Base-by-base conservation (phyloP, 306 rosid genomes). In the Pyrus betulifolia region DNA sequence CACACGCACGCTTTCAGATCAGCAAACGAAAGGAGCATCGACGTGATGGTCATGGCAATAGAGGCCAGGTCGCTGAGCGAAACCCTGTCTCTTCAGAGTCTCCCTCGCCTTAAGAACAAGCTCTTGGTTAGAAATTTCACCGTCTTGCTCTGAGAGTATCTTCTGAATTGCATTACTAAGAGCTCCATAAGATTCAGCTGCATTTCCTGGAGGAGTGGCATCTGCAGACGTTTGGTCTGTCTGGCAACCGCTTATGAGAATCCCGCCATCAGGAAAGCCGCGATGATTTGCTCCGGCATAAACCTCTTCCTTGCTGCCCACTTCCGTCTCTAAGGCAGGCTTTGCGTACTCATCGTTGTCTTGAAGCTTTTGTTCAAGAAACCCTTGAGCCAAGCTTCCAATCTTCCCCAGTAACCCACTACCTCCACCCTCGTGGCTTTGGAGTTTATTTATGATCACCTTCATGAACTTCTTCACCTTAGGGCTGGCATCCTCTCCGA, bases 391-490 rank as follows among this genome's bases (percentile, higher is more conserved):
- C 62, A 95, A 88, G 82, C 89, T 57, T 33, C 91, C 93, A 12
- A 95, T 90, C 93, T 90, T 72, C 66, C 86, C 93, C 40, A 83
- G 23, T 2, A 89, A 57, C 4, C 90, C 89, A 67, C 91, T 30
- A 8, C 81, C 83, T 22, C 66, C 86, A 19, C 78, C 87, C 17
- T 85, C 74, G 0, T 83, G 81, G 58, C 83, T 87, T 22, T 74
- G 59, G 60, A 91, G 85, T 75, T 91, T 89, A 80, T 66, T 30
- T 55, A 87, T 49, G 58, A 88, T 55, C 55, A 84, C 71, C 82
- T 91, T 87, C 90, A 85, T 81, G 86, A 91, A 91, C 73, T 84
- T 88, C 85, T 91, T 91, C 76, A 93, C 97, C 83, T 88, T 90
- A 27, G 98, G 96, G 69, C 91, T 89, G 12, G 96, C 87, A 62